These are phyloP conservation scores for Saccharomycopsis schoenii DNA, from an alignment of 805 yeast genomes.

Conservation along the genomic window DNA sequence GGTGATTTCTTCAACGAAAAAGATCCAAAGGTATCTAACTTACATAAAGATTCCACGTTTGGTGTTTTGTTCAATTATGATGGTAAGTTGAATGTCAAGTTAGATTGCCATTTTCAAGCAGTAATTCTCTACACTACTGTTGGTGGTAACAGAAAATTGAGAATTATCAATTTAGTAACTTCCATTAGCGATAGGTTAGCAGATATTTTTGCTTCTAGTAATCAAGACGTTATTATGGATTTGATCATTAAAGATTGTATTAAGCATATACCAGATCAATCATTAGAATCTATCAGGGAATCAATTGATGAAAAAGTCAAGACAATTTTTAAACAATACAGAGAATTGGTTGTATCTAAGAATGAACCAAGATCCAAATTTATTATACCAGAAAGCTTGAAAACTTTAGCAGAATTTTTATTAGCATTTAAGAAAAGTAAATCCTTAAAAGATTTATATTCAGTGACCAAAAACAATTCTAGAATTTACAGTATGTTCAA, in stretches of 20 bases:
- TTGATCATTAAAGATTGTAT: conserved; percentile 43
- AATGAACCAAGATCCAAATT: conserved; percentile 46
- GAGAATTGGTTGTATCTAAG: conserved; percentile 33
- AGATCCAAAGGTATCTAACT: conserved; percentile 59
- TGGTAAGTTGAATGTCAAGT: conserved; percentile 55
- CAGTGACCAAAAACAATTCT: conserved; percentile 42
- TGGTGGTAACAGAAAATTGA: conserved; percentile 68
- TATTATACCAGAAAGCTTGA: conserved; percentile 72
- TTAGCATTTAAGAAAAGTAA: conserved; percentile 61
- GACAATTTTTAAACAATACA: conserved; percentile 50
- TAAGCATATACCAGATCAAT: conserved; percentile 31
- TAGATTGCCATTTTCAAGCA: conserved; percentile 84
- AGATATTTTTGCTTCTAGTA: conserved; percentile 71
- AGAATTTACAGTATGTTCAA: conserved; percentile 46
- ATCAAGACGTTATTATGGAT: conserved; percentile 55
- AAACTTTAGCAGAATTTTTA: conserved; percentile 56
- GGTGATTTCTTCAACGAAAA: conserved; percentile 42
- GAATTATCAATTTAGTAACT: conserved; percentile 77
- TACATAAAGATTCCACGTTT: conserved; percentile 53
- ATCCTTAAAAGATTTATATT: conserved; percentile 36
- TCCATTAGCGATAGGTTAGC: conserved; percentile 67
- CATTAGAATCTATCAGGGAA: conserved; percentile 38
- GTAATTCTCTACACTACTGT: conserved; percentile 78
- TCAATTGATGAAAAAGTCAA: conserved; percentile 44
- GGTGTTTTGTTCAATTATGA: conserved; percentile 71